Evolutionary conservation across 179 eudicot species (phyloP), one percentile per base, ranked within the genome.

Genomic region (Silene vulgaris): DNA sequence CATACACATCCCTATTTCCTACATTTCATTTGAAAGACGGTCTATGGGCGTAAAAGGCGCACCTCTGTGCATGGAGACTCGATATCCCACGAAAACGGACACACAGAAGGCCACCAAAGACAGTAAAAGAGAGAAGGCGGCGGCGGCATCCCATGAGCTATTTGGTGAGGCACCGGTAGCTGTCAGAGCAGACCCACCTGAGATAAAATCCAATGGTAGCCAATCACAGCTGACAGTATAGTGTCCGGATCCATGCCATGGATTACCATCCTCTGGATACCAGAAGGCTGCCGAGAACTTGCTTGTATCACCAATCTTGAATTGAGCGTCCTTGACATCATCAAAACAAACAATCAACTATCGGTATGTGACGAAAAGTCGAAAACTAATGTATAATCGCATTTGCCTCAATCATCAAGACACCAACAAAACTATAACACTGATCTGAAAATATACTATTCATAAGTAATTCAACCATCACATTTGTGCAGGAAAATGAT

Each of bases 241-340:
- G 80, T 92, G 97, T 14, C 84, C 90, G 2, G 90, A 85, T 7
- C 91, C 89, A 69, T 83, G 89, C 97, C 97, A 91, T 37, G 96
- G 94, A 21, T 87, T 91, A 21, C 94, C 94, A 54, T 87, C 92
- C n/a, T 73, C 84, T 12, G 97, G 97, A 32, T 90, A 92, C 97
- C 97, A 92, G 78, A 92, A 89, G 9, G 97, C 96, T 13, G 83
- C 94, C 21, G 97, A 91, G 77, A 92, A 90, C 72, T 89, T 92
- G 87, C 89, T 89, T n/a, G 84, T 56, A 71, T 83, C 87, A 48
- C 96, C 96, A 17, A 92, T 88, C 78, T 87, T 85, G 84, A 92
- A 89, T 81, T 92, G 92, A 12, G 85, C 88, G 83, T 92, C 97
- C 97, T 92, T 81, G 80, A 69, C 40, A 63, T 72, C 14, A 30